phyloP scores from a whole-genome alignment of 768 basidiomycete genomes.

The Boletus tylopilopsis region DNA sequence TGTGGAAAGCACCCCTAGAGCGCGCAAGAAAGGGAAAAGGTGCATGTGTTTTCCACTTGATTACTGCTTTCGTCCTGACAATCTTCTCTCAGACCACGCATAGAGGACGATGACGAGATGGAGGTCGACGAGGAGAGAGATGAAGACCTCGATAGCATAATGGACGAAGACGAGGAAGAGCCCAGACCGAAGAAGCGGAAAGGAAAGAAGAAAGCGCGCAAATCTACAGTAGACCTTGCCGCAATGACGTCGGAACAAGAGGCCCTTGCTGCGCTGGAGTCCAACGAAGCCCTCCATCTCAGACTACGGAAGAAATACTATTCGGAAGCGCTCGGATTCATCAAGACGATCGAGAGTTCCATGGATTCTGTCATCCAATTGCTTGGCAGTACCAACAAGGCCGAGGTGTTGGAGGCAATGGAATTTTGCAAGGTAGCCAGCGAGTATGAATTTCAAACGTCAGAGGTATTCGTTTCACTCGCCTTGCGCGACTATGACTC shows the following conservation, averaged over 20 bases:
- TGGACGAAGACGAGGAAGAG: slow-evolving; percentile 37
- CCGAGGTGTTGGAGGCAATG: slow-evolving; percentile 80
- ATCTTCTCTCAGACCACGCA: slow-evolving; percentile 12
- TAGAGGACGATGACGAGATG: slow-evolving; percentile 48
- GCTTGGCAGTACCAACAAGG: slow-evolving; percentile 81
- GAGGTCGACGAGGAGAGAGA: slow-evolving; percentile 48
- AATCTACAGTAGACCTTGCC: slow-evolving; percentile 69
- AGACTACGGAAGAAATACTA: slow-evolving; percentile 83
- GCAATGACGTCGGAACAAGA: slow-evolving; percentile 68
- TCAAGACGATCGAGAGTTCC: slow-evolving; percentile 60
- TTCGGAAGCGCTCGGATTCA: slow-evolving; percentile 81
- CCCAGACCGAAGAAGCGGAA: slow-evolving; percentile 38
- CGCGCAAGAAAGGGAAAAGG: slow-evolving; percentile 34
- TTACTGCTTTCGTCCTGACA: slow-evolving; percentile 8
- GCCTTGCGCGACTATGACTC: not conserved
- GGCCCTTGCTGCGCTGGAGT: slow-evolving; percentile 64
- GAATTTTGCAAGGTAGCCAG: slow-evolving; percentile 85
- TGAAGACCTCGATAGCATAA: slow-evolving; percentile 33
- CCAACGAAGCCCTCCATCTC: slow-evolving; percentile 60
- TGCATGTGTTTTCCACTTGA: not conserved
- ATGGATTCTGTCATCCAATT: slow-evolving; percentile 72
- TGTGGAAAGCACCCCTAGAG: slow-evolving; percentile 19
- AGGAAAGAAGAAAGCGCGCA: slow-evolving; percentile 50
- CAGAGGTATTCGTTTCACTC: slow-evolving; percentile 49
- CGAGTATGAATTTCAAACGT: slow-evolving; percentile 75